Conservation (phyloP, 352 stramenopile genomes). For the Pythium guiyangense region DNA sequence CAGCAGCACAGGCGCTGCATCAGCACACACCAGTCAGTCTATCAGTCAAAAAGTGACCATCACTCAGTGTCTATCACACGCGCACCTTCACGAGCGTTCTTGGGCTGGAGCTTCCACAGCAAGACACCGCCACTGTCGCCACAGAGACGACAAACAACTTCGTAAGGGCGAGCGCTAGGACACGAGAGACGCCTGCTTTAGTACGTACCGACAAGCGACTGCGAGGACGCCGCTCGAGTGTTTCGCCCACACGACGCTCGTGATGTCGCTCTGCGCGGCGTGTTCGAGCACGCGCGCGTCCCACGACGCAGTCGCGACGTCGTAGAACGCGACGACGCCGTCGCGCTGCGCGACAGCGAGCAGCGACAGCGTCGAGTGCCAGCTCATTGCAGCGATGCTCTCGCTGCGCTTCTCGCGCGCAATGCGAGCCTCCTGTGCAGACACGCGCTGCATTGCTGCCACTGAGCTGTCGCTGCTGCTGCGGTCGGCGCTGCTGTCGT, state of each 20-base stretch:
- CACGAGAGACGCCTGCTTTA: too few species aligned
- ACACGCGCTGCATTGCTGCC: background rate
- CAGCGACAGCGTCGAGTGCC: slow-evolving; percentile 48
- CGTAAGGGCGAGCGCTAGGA: too few species aligned
- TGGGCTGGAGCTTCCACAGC: slow-evolving; percentile 58
- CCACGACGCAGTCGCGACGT: slow-evolving; percentile 50
- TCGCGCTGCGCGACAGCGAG: slow-evolving; percentile 71
- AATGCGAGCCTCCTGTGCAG: background rate
- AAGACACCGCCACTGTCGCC: slow-evolving; percentile 43
- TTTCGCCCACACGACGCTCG: slow-evolving; percentile 55
- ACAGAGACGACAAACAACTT: background rate
- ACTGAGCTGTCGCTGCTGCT: background rate
- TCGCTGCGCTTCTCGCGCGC: slow-evolving; percentile 22
- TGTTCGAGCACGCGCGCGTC: slow-evolving; percentile 62
- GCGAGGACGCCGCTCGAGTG: slow-evolving; percentile 57
- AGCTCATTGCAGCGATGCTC: slow-evolving; percentile 52
- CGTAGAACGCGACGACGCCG: slow-evolving; percentile 62
- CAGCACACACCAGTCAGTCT: background rate
- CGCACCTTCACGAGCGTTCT: slow-evolving; percentile 26
- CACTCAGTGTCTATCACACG: background rate
- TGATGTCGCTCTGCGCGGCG: slow-evolving; percentile 44
- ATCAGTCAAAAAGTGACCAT: background rate
- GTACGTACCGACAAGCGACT: slow-evolving; percentile 48
- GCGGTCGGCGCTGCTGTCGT: slow-evolving; percentile 24
- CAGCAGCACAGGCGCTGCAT: slow-evolving; percentile 33